phyloP scores from a whole-genome alignment of 176 grass and related monocot species.

The Oryza longistaminata region DNA sequence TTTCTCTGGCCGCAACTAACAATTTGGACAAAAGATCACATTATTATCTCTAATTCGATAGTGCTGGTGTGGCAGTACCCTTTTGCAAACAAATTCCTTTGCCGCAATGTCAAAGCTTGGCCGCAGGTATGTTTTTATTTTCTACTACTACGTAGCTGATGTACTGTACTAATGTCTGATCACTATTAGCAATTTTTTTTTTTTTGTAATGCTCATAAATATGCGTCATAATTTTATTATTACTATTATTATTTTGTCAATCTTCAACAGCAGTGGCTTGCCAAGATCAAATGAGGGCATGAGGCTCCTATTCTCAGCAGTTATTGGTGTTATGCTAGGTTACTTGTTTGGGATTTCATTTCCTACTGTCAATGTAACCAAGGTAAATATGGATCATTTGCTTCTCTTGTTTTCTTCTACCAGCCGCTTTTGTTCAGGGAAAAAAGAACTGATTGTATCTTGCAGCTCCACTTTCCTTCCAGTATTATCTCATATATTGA shows the following conservation, averaged over 20 bases:
- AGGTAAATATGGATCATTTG: slow-evolving; percentile 44
- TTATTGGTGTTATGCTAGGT: slow-evolving; percentile 71
- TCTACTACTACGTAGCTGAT: not conserved
- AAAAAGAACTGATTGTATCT: not conserved
- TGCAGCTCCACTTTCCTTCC: slow-evolving; percentile 72
- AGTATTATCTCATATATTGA: slow-evolving; percentile 84
- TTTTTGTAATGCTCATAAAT: not conserved
- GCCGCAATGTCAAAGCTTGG: slow-evolving; percentile 48
- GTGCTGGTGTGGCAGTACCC: not conserved
- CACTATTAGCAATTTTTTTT: not conserved
- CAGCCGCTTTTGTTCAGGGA: not conserved
- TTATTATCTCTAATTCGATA: not conserved
- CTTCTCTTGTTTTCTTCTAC: not conserved
- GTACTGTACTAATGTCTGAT: not conserved
- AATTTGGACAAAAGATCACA: not conserved
- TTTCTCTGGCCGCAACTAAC: not conserved
- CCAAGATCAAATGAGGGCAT: slow-evolving; percentile 73
- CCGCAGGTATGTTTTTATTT: slow-evolving; percentile 29
- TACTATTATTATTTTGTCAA: not conserved
- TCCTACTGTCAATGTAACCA: slow-evolving; percentile 77
- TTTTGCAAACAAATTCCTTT: not conserved
- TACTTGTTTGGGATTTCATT: slow-evolving; percentile 86
- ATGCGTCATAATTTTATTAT: not conserved
- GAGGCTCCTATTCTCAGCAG: slow-evolving; percentile 69
- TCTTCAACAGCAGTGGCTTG: slow-evolving; percentile 36